phyloP scores from a whole-genome alignment of 106 monocot species.

The Alisma plantagoaquatica region DNA sequence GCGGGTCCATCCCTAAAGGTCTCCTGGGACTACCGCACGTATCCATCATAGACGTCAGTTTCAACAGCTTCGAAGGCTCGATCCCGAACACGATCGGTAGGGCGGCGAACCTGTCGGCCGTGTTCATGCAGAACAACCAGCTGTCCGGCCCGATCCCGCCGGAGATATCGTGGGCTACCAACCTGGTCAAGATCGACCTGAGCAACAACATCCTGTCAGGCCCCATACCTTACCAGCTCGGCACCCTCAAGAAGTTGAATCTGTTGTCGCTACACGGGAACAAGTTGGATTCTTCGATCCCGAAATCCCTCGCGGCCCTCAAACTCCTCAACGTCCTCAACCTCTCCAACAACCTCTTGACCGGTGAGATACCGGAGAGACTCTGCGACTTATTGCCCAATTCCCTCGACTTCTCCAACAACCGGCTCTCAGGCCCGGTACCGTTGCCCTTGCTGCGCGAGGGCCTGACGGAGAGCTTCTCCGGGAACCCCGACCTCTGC shows the following conservation, averaged over 20 bases:
- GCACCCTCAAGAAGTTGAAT: conserved; percentile 43
- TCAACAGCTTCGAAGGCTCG: conserved; percentile 58
- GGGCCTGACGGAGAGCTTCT: conserved; percentile 65
- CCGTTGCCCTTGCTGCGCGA: conserved; percentile 67
- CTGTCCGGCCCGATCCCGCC: conserved; percentile 50
- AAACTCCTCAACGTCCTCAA: conserved; percentile 85
- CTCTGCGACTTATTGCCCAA: conserved; percentile 75
- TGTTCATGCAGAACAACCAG: conserved; percentile 64
- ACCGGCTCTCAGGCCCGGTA: conserved; percentile 66
- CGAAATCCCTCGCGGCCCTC: conserved; percentile 49
- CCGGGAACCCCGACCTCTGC: conserved; percentile 72
- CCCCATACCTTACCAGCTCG: conserved; percentile 58
- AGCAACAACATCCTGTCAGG: conserved; percentile 72
- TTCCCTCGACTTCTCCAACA: conserved; percentile 88
- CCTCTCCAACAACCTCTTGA: conserved; percentile 73
- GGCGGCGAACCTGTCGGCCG: conserved; percentile 65
- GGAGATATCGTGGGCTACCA: conserved; percentile 40
- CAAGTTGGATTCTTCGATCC: conserved; percentile 57
- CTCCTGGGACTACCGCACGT: conserved; percentile 59
- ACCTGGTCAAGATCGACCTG: conserved; percentile 76
- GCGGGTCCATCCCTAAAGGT: conserved; percentile 38
- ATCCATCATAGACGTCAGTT: conserved; percentile 69
- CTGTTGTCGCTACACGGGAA: conserved; percentile 73
- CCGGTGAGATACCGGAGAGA: conserved; percentile 72
- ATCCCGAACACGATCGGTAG: conserved; percentile 40